Evolutionary conservation across 306 rosid species (phyloP), one percentile per base, ranked within the genome.

Genomic region (Fragaria ananassa): DNA sequence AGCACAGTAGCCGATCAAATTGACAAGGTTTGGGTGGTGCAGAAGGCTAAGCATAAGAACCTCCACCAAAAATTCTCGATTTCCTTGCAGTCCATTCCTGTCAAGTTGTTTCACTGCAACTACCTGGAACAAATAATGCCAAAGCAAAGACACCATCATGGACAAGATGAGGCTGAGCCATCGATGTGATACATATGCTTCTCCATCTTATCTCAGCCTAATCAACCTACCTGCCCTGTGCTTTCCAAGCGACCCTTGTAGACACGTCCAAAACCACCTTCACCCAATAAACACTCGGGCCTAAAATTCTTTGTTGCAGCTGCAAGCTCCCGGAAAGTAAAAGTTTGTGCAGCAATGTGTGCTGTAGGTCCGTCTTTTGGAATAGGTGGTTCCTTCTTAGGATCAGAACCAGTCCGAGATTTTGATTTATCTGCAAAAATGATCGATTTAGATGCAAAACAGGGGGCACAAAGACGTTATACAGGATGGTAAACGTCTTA

Each of bases 21-120:
- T 96, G 82, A 96, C 99, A 76, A 96, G 99, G 84, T 96, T 96
- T 35, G 93, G 81, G 79, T 96, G 99, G 85, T 96, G 99, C 79
- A 96, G 89, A 81, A 96, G 98, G 86, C 99, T 96, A 74, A 96
- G 99, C 99, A 96, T 96, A 72, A 96, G 96, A 83, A 96, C 99
- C 92, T 96, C 99, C 81, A 96, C 98, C 85, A 96, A 70, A 88
- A 96, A 96, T 69, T 93, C 98, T 46, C 89, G 80, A 82, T 93
- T 88, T 76, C 96, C 93, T 88, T 93, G 96, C 60, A 87, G 87
- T 56, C 93, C 89, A 75, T 85, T 88, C 72, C 84, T 88, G 71
- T 93, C 93, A 67, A 93, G 97, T 82, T 88, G 96, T 85, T 91
- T 93, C 82, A 93, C 96, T 21, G 96, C 98, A 67, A 93, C 96